Evolutionary conservation across 352 stramenopile species (phyloP), one percentile per base, ranked within the genome.

Genomic region (Thraustochytrium sp.): DNA sequence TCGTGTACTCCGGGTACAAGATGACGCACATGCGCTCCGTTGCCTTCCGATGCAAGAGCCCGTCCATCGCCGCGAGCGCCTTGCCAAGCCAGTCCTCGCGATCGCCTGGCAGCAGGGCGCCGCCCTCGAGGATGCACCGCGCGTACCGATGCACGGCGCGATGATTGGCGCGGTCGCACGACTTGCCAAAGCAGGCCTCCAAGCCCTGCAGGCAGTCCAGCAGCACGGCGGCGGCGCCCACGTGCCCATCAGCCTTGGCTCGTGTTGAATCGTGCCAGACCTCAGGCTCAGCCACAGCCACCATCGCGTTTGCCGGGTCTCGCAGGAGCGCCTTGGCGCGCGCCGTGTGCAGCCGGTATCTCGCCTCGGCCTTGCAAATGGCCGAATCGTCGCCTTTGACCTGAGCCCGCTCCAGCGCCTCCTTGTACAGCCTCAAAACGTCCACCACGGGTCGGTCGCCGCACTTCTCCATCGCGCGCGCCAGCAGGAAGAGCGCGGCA

Each of bases 281-380:
- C 0, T 63, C 48, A 11, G 54, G 54, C 36, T 5, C 5, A 16
- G 26, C 54, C 5, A 63, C 26, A 16, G 36, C 36, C 26, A 13
- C 26, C 5, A 63, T 5, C 5, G 5, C 5, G 54, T 34, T 26
- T 23, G 23, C 49, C 1, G 0, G 0, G 9, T 48, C 59, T 72
- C 11, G 9, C 16, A 72, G 46, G 8, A 72, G 40, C 40, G 13
- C 26, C 9, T 72, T 72, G 36, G n/a, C n/a, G 23, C 53, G 48
- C n/a, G 68, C 34, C 38, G 36, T 9, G 31, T 42, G 29, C 11
- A 80, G 63, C 9, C 48, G 48, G n/a, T 49, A 80, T 9, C 48
- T 9, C 18, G 53, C 44, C 51, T 80, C 53, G 9, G 68, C 34
- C 68, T 80, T 80, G 68, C 48, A 65, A 40, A 80, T 80, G 36